Percentiles rank a stretch among this genome's conserved stretches.
These are phyloP conservation scores for Apiospora sp. DNA, from an alignment of 2,329 filamentous ascomycete species.

Conservation along the genomic window DNA sequence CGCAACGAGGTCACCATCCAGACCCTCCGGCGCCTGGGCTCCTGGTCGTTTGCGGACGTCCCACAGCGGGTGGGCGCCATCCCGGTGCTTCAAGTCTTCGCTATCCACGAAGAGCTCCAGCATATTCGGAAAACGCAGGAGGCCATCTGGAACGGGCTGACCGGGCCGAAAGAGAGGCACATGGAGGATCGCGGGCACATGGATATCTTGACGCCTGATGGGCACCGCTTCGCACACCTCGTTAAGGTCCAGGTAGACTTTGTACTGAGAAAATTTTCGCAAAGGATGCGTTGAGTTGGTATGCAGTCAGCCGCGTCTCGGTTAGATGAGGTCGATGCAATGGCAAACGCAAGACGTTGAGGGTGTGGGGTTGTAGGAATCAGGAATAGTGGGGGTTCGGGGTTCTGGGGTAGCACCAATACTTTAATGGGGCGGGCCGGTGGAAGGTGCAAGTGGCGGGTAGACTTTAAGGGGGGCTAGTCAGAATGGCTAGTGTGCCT, in stretches of 20 bases:
- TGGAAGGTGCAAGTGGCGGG: neutral
- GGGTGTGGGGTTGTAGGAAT: neutral
- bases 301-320: neutral
- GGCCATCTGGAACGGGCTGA: constrained; percentile 1
- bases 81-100: constrained; percentile 19
- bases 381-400: neutral
- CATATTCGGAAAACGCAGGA: neutral
- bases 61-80: neutral
- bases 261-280: neutral
- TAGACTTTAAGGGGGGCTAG: no score
- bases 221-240: neutral
- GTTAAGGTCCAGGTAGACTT: constrained; percentile 21
- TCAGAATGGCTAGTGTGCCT: no score
- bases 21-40: constrained; percentile 28
- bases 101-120: constrained; percentile 8
- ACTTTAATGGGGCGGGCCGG: no score
- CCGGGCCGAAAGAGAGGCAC: constrained; percentile 21
- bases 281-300: neutral
- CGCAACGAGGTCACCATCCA: constrained; percentile 17
- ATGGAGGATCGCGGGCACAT: constrained; percentile 12
- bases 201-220: constrained; percentile 7
- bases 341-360: neutral
- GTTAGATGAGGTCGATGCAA: neutral
- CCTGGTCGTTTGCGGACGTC: constrained; percentile 13
- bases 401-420: no score